A percentile compares a stretch with the other conserved stretches of the same genome.
Conservation (phyloP, 768 basidiomycete genomes). For the Pulveroboletus sp. region DNA sequence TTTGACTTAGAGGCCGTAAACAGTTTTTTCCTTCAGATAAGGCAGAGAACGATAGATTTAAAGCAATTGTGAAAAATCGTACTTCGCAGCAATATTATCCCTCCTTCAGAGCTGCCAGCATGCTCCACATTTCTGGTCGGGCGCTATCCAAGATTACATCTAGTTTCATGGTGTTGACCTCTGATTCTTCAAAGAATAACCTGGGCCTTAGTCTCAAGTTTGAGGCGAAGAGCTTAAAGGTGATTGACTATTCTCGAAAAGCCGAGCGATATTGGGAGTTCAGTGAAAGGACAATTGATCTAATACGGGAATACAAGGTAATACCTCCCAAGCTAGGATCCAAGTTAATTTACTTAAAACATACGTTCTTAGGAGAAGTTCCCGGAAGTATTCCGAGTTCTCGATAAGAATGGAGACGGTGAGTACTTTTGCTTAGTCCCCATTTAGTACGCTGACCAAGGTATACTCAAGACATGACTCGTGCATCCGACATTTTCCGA, state of each 20-base stretch:
- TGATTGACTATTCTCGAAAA: slow-evolving; percentile 88
- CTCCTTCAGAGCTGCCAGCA: slow-evolving; percentile 74
- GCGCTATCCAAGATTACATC: slow-evolving; percentile 90
- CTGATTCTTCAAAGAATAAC: slow-evolving; percentile 80
- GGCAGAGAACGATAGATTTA: slow-evolving; percentile 76
- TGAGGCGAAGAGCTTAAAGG: slow-evolving; percentile 90
- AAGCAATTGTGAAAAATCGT: slow-evolving; percentile 52
- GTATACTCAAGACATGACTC: slow-evolving; percentile 64
- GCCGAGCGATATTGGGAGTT: slow-evolving; percentile 89
- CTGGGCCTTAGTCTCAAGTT: slow-evolving; percentile 95
- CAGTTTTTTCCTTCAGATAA: slow-evolving; percentile 89
- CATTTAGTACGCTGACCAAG: neutral
- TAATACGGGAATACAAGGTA: slow-evolving; percentile 85
- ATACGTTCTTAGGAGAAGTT: slow-evolving; percentile 54
- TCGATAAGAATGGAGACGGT: slow-evolving; percentile 79
- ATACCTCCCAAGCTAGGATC: neutral
- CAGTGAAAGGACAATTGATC: slow-evolving; percentile 78
- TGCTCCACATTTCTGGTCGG: slow-evolving; percentile 70
- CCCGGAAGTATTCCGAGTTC: slow-evolving; percentile 75
- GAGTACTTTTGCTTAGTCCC: neutral
- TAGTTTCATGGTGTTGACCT: slow-evolving; percentile 83
- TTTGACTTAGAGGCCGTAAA: slow-evolving; percentile 1
- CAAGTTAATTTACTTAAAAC: neutral
- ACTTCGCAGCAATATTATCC: slow-evolving; percentile 64
- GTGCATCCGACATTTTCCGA: slow-evolving; percentile 55